Evolutionary conservation across 768 basidiomycete genomes (phyloP), one percentile per base, ranked within the genome.

Genomic region (Rhodocollybia butyracea): DNA sequence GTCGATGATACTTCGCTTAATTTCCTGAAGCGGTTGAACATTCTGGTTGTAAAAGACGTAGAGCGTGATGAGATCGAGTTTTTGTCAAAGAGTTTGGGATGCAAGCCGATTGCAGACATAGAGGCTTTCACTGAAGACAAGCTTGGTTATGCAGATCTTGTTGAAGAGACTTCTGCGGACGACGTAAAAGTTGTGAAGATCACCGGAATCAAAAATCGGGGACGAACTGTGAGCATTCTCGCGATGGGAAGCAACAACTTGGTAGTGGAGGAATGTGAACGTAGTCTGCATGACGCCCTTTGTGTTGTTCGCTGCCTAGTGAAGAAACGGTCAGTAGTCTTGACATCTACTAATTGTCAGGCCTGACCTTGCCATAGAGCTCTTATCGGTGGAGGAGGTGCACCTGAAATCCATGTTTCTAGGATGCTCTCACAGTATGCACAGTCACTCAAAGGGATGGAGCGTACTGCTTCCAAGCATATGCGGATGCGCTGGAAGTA

Each of bases 11-110:
- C 94, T 21, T 94, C 97, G 6, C 88, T 99, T 58, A 94, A 91
- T 68, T 98, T 98, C 83, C 85, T 99, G 61, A 94, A 97, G 67
- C 90, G 94, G 58, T 85, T 99, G 57, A 94, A 94, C 67, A 99
- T 99, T 66, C 81, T 98, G 40, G 95, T 89, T 56, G 86, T 98
- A 61, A 98, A 98, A 73, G 96, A 99, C 65, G 87, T 99, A 34
- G 97, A 99, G 67, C 90, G 97, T 55, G 97, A 99, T 68, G 97
- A 99, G 68, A 98, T 99, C 58, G 91, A 96, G 61, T 99, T 98
- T 75, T 82, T 99, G 57, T 86, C 91, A 19, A 95, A 96, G 72
- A 93, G 93, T 61, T 76, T 98, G 24, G 95, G 93, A 19, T 94
- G 89, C 78, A 97, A 94, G 68, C 97, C 97, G 8, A 82, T 99